Percentiles rank a stretch among this genome's conserved stretches.
Evolutionary conservation across 208 protist genomes (phyloP).

Genomic region (Trypanosoma lewisi): DNA sequence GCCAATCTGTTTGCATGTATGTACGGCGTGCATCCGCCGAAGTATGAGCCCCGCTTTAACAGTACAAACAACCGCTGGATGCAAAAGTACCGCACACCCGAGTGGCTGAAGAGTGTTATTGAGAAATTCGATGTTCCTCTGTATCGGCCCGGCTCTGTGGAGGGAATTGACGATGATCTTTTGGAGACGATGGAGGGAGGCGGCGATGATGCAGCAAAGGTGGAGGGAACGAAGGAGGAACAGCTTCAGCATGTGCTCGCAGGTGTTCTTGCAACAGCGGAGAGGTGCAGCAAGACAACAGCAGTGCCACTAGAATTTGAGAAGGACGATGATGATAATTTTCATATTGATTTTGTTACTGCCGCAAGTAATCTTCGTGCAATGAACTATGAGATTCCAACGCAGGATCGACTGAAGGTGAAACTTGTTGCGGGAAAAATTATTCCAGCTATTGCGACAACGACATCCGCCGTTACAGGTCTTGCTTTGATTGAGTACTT

Average conservation of each 20-base stretch:
- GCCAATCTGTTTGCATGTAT: constrained; percentile 85
- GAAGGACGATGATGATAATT: constrained; percentile 96
- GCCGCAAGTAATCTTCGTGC: constrained; percentile 93
- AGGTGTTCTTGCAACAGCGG: constrained; percentile 38
- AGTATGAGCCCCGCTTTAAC: constrained; percentile 83
- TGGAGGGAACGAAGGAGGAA: constrained; percentile 42
- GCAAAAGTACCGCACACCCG: constrained; percentile 63
- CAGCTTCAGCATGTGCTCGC: constrained; percentile 43
- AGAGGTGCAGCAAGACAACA: constrained; percentile 42
- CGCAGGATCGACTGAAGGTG: constrained; percentile 82
- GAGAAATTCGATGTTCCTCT: constrained; percentile 28
- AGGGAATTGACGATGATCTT: constrained; percentile 80
- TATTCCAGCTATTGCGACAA: constrained; percentile 99
- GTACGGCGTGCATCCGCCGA: constrained; percentile 81
- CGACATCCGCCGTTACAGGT: constrained; percentile 98
- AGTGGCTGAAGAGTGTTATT: constrained; percentile 54
- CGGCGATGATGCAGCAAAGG: constrained; percentile 14
- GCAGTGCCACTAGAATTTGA: constrained; percentile 89
- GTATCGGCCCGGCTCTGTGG: constrained; percentile 54
- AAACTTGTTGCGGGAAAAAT: constrained; percentile 98
- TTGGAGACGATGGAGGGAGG: constrained; percentile 35
- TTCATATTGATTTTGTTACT: constrained; percentile 95
- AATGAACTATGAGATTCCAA: constrained; percentile 91
- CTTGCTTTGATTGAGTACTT: constrained; percentile 97
- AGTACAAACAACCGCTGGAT: constrained; percentile 83